Base-by-base conservation (phyloP, 345 rosid genomes). In the Rhizophora apiculata region DNA sequence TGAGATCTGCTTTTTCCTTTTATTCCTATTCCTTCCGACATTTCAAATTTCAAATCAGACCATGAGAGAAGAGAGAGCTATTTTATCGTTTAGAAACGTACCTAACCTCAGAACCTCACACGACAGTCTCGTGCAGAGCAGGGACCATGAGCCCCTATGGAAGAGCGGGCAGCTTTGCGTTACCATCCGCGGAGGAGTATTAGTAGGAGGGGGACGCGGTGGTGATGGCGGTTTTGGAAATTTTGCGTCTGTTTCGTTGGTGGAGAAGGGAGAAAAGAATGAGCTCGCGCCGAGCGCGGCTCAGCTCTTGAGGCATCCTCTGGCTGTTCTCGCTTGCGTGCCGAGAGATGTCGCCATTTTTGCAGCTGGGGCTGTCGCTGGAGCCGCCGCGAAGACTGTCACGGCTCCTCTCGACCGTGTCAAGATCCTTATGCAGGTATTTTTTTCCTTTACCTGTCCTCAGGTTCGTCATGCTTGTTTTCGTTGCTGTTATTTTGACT, bases 341-440 rank as follows among this genome's bases (percentile, higher is more conserved):
- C 99, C 98, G 0, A 84, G 68, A 36, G 99, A 92, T 60, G 90
- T 76, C 48, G 92, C 97, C 22, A 84, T 89, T 68, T 95, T 95
- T 74, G 72, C 81, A 1, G 98, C 99, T 62, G 99, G 94, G n/a
- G 99, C 99, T 52, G 54, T 89, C 56, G 87, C 98, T 21, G 98
- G 99, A 59, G 97, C 96, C 62, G 94, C 93, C n/a, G 98, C 98
- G 2, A 95, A 95, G 81, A 81, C 94, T 24, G 89, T 86, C 62
- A 90, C 97, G 2, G 98, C 99, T 66, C 98, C 98, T 3, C 98
- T 95, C 56, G 99, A 95, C 83, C 99, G 96, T 49, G 70, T 92
- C 64, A 95, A 95, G 86, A 87, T 95, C 66, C 97, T 95, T 75
- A 89, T 95, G 96, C 97, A 90, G 96, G 99, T 94, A 52, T 59